Percentiles rank a stretch among this genome's conserved stretches.
phyloP scores from a whole-genome alignment of 768 basidiomycete species.

The Termitomyces eurrhizus region DNA sequence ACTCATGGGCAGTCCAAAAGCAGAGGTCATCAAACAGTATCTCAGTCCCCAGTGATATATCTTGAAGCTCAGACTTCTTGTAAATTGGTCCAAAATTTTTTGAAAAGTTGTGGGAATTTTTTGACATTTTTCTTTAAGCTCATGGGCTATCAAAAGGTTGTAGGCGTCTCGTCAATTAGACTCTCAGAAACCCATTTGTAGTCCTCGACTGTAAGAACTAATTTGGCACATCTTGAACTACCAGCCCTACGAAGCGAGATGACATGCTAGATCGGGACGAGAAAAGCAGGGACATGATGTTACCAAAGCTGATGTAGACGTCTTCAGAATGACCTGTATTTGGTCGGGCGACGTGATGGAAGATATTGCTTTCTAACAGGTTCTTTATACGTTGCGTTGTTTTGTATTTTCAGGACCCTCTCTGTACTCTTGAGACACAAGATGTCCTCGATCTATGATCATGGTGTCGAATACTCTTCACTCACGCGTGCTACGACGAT shows the following conservation, averaged over 20 bases:
- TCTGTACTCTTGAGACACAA: not conserved
- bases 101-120: too few relatives aligned
- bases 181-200: too few relatives aligned
- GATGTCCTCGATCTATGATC: constrained; percentile 16
- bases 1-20: too few relatives aligned
- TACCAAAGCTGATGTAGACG: not conserved
- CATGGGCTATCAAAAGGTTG: too few relatives aligned
- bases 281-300: not conserved
- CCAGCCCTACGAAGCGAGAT: not conserved
- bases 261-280: not conserved
- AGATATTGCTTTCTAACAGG: not conserved
- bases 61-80: too few relatives aligned
- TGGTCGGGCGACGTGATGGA: not conserved
- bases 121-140: too few relatives aligned
- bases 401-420: not conserved
- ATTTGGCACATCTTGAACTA: not conserved
- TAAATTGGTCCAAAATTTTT: too few relatives aligned
- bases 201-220: not conserved
- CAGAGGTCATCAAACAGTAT: too few relatives aligned
- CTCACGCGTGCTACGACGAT: constrained; percentile 5
- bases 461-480: constrained; percentile 20
- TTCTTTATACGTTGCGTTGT: not conserved
- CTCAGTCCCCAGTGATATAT: too few relatives aligned
- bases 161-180: too few relatives aligned
- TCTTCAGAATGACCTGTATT: not conserved